A percentile compares a stretch with the other conserved stretches of the same genome.
Evolutionary conservation across 2,329 filamentous ascomycete genomes (phyloP).

Genomic region (Cladosporium sp.): DNA sequence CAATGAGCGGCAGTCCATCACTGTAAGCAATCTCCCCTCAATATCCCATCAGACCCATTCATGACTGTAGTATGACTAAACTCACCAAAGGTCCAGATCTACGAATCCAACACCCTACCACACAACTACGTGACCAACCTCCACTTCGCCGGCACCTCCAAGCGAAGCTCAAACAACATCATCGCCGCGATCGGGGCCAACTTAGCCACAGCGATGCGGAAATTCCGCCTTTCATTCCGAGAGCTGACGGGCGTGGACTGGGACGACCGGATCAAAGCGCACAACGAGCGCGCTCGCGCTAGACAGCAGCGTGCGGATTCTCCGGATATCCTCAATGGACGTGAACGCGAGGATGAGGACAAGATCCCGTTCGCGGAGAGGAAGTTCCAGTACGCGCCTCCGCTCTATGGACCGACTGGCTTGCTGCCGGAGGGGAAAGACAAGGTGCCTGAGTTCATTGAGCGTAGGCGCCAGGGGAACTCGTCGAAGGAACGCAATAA

Average conservation of each 20-base stretch:
- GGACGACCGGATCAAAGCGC: slow-evolving; percentile 35
- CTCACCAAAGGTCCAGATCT: slow-evolving; percentile 60
- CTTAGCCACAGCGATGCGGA: slow-evolving; percentile 32
- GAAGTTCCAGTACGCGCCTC: slow-evolving; percentile 17
- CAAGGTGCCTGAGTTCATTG: neutral
- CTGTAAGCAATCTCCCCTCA: slow-evolving; percentile 43
- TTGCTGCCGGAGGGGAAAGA: slow-evolving; percentile 13
- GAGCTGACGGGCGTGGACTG: slow-evolving; percentile 38
- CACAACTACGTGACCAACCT: slow-evolving; percentile 58
- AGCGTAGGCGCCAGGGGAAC: neutral
- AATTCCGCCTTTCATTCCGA: slow-evolving; percentile 38
- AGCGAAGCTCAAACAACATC: slow-evolving; percentile 21
- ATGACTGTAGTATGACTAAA: slow-evolving; percentile 21
- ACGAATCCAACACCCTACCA: slow-evolving; percentile 59
- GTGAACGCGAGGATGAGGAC: slow-evolving; percentile 17
- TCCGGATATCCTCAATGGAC: neutral
- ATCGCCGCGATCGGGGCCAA: slow-evolving; percentile 29
- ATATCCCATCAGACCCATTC: slow-evolving; percentile 17
- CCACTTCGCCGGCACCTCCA: slow-evolving; percentile 21
- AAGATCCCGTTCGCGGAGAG: slow-evolving; percentile 10
- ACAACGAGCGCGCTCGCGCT: slow-evolving; percentile 15
- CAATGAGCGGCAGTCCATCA: slow-evolving; percentile 57
- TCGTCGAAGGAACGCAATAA: neutral
- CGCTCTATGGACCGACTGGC: slow-evolving; percentile 18
- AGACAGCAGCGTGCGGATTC: neutral